A percentile compares a stretch with the other conserved stretches of the same genome.
These are phyloP conservation scores for Bruguiera hainesii DNA, from an alignment of 441 rosid genomes.

Conservation along the genomic window DNA sequence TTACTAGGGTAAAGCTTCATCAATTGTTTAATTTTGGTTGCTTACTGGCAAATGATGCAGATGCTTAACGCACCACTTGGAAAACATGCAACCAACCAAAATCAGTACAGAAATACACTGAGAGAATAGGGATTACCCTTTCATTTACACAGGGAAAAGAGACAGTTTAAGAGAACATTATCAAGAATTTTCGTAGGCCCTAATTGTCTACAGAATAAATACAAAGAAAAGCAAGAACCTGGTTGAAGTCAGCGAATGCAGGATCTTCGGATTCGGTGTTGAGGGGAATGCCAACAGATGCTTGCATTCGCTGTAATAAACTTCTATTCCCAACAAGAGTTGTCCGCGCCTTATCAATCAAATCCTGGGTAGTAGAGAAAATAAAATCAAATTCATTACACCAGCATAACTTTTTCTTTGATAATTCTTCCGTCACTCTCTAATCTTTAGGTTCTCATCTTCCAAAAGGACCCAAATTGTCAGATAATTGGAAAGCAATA, in stretches of 20 bases:
- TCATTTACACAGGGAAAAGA: too few species aligned
- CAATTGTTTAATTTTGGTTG: conserved; percentile 37
- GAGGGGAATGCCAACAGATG: conserved; percentile 43
- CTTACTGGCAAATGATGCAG: conserved; percentile 56
- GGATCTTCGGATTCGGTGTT: conserved; percentile 45
- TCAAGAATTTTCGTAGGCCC: too few species aligned
- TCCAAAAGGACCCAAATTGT: not conserved
- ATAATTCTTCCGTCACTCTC: not conserved
- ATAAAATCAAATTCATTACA: not conserved
- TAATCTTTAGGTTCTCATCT: too few species aligned
- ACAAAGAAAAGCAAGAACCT: conserved; percentile 32
- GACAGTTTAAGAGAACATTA: too few species aligned
- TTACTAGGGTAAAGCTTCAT: conserved; percentile 23
- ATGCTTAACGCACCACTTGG: conserved; percentile 38
- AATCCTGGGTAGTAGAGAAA: conserved; percentile 47
- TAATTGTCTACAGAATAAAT: too few species aligned
- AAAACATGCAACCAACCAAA: conserved; percentile 42
- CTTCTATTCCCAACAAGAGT: conserved; percentile 68
- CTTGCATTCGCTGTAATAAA: conserved; percentile 59
- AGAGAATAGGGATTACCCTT: too few species aligned
- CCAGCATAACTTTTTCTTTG: not conserved
- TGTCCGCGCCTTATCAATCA: conserved; percentile 76
- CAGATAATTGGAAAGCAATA: too few species aligned
- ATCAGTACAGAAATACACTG: not conserved
- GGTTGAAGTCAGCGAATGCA: conserved; percentile 65